Evolutionary conservation across 2,329 filamentous ascomycete species (phyloP), one percentile per base, ranked within the genome.

Genomic region (Dactylella cylindrospora): DNA sequence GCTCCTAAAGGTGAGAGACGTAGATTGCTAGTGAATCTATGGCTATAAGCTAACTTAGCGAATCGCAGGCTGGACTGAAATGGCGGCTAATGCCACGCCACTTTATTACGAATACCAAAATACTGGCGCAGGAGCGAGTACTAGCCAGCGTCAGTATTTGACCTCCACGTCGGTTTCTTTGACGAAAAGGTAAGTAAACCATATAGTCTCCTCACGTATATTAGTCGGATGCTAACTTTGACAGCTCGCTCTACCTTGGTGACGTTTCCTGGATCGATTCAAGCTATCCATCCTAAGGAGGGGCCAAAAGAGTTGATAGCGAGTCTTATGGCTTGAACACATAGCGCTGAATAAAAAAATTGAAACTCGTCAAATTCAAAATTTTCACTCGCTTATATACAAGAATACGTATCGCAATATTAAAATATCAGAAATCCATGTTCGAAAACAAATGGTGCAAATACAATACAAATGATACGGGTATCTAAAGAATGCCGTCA

Each of bases 241-340:
- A 6, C 23, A 45, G 41, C 3, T 19, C 22, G 33, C 41, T 45
- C 3, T 45, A 45, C 28, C 26, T 29, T 19, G 33, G 33, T 23
- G 41, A 45, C 25, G 41, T 45, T 19, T 45, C 41, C n/a, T 45
- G 41, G 41, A 45, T 45, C n/a, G 41, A 45, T 17, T 45, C 41
- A 1, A 19, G 26, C 4, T 45, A 45, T 45, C 41, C 41, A 8
- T 45, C 41, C 23, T 45, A 33, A 33, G n/a, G n/a, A 29, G 5
- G 15, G 3, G 7, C 25, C 5, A n/a, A n/a, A n/a, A n/a, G n/a
- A n/a, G n/a, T n/a, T n/a, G n/a, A n/a, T n/a, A n/a, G n/a, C n/a
- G n/a, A n/a, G n/a, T n/a, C n/a, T n/a, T n/a, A n/a, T n/a, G n/a
- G n/a, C n/a, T n/a, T n/a, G n/a, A n/a, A n/a, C n/a, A n/a, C n/a